A percentile compares a stretch with the other conserved stretches of the same genome.
phyloP scores from a whole-genome alignment of 73 alveolate species.

The Urostyla sp. region DNA sequence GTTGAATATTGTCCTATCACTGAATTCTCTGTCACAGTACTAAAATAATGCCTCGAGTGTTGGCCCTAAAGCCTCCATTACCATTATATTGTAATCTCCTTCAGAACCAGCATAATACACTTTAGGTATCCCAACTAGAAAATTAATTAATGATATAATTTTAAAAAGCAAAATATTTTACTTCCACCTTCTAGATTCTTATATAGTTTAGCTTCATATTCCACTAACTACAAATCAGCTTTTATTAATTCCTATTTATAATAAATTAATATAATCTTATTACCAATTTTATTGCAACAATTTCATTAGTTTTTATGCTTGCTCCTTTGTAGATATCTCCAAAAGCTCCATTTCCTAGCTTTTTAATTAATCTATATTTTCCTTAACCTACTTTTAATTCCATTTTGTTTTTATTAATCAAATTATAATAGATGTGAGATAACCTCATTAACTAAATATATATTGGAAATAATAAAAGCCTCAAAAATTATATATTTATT shows the following conservation, averaged over 20 bases:
- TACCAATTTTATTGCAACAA: slow-evolving; percentile 82
- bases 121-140: slow-evolving; percentile 86
- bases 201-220: slow-evolving; percentile 69
- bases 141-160: slow-evolving; percentile 21
- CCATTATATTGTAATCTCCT: slow-evolving; percentile 86
- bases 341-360: slow-evolving; percentile 89
- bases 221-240: slow-evolving; percentile 54
- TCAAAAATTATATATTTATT: no score
- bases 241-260: no score
- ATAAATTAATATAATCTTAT: no score
- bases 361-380: slow-evolving; percentile 75
- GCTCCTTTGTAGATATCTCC: slow-evolving; percentile 87
- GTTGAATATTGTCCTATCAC: slow-evolving; percentile 80
- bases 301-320: slow-evolving; percentile 35
- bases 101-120: slow-evolving; percentile 80
- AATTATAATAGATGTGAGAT: background rate
- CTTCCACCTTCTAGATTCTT: slow-evolving; percentile 44
- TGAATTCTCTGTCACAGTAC: slow-evolving; percentile 71
- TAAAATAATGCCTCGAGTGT: slow-evolving; percentile 83
- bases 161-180: slow-evolving; percentile 35
- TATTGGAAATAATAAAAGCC: no score
- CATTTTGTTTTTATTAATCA: slow-evolving; percentile 52
- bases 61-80: slow-evolving; percentile 89
- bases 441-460: background rate
- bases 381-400: slow-evolving; percentile 78